Evolutionary conservation across 2,329 filamentous ascomycete species (phyloP), one percentile per base, ranked within the genome.

Genomic region (Calonectria pseudoturangicola): DNA sequence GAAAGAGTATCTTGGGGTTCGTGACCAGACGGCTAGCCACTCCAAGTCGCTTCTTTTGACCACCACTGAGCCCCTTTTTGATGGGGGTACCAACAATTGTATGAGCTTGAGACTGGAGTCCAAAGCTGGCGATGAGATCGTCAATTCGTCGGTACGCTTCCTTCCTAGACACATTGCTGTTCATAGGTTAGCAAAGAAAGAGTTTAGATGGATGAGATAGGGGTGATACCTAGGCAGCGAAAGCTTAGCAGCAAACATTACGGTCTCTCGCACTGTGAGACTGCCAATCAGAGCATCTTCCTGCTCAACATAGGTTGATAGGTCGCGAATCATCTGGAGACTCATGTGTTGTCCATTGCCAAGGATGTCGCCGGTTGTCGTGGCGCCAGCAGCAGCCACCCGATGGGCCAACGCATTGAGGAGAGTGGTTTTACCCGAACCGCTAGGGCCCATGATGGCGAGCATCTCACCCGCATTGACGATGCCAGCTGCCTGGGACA

Each of bases 21-120:
- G 94, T 96, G 78, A 97, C 93, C 43, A 97, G 88, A 80, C 94
- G 93, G 75, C 92, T 93, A 0, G 94, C 94, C 5, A 97, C 92
- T 76, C 93, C 93, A 10, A 96, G 88, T 66, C 95, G 88, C 51
- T 94, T 89, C 86, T 96, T 97, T 85, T 97, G 94, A 1, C 94
- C 95, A 65, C 94, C 94, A 75, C 92, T 94, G 71, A 97, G 91
- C 18, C 95, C 95, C 83, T 95, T 96, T 18, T 91, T 89, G 74
- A 96, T 93, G 0, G 94, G 93, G 1, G 94, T 97, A 30, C 94
- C 94, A 74, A 97, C 91, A 51, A 97, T 84, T 4, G 92, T 93
- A 73, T 93, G 85, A 0, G 91, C 88, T 25, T 58, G 33, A 39
- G 54, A 58, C 54, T 58, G 33, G 4, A 58, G 54, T 27, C 54